Evolutionary conservation across 2,329 filamentous ascomycete genomes (phyloP), one percentile per base, ranked within the genome.

Genomic region (Nothomitra cinnamomea): DNA sequence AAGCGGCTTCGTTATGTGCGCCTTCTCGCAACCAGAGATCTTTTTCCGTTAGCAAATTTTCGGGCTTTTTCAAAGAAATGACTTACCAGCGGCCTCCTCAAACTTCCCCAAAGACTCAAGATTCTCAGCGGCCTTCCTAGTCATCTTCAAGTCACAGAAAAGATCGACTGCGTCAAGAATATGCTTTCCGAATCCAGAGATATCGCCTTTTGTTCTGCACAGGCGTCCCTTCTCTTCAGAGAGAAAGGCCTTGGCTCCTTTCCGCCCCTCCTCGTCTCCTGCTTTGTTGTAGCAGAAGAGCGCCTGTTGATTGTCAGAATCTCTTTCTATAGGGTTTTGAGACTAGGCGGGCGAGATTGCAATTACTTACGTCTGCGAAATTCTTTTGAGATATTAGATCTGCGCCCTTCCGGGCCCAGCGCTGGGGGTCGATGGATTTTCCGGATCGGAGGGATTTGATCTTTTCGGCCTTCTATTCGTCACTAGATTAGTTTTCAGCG

Each of bases 341-440:
- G 12, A 43, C 4, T 42, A 21, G 12, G 52, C 15, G 17, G 28
- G 52, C 21, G 43, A 1, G 32, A 21, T 41, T 38, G 13, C 35
- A 10, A 10, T 32, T 32, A 32, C n/a, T 25, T 13, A 61, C 60
- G 32, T 58, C 57, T 8, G 60, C 55, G 43, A 57, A 63, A 24
- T 61, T 58, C 51, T 58, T 58, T 12, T 56, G 55, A 1, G 58
- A 51, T 25, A 64, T 54, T 2, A 62, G 57, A 17, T 61, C 47
- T 6, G 52, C 52, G 6, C 58, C 62, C 42, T 56, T 58, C 7
- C 53, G 54, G 1, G 53, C 45, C 62, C 62, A 64, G 21, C 56
- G 56, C 5, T 49, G 41, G 13, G 57, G 58, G 36, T 62, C 59
- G 1, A 60, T 55, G 0, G 57, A 58, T 6, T 55, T 57, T 17